Evolutionary conservation across 305 asterid genomes (phyloP).

Genomic region (Fraxinus albicans): DNA sequence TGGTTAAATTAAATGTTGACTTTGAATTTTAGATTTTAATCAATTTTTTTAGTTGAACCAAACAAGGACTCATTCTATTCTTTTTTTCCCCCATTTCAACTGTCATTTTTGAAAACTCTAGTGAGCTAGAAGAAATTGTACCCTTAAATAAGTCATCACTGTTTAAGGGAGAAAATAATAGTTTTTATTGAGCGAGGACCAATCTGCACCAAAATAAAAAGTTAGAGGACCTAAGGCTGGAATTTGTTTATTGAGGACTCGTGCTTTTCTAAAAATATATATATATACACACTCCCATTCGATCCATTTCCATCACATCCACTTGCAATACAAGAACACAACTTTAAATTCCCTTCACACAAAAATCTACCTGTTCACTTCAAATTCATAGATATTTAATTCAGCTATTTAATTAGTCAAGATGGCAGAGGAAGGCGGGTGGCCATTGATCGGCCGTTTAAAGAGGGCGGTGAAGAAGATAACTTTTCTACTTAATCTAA

Average conservation of each 20-base stretch:
- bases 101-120: too few species aligned
- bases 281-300: neutral
- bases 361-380: neutral
- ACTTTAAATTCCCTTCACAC: neutral
- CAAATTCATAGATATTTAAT: neutral
- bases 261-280: neutral
- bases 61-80: too few species aligned
- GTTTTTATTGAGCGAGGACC: neutral
- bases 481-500: constrained; percentile 42
- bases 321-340: neutral
- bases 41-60: too few species aligned
- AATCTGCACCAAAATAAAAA: neutral
- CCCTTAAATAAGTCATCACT: too few species aligned
- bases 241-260: neutral
- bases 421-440: constrained; percentile 12
- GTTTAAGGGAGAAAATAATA: too few species aligned
- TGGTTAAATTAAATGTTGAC: too few species aligned
- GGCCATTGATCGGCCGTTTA: constrained; percentile 47
- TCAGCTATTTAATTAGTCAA: neutral
- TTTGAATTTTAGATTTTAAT: too few species aligned
- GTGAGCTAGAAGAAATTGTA: too few species aligned
- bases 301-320: neutral
- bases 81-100: too few species aligned
- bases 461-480: constrained; percentile 64
- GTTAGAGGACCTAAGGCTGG: neutral